phyloP scores from a whole-genome alignment of 2,329 filamentous ascomycete genomes.

The Metarhizium sp. region DNA sequence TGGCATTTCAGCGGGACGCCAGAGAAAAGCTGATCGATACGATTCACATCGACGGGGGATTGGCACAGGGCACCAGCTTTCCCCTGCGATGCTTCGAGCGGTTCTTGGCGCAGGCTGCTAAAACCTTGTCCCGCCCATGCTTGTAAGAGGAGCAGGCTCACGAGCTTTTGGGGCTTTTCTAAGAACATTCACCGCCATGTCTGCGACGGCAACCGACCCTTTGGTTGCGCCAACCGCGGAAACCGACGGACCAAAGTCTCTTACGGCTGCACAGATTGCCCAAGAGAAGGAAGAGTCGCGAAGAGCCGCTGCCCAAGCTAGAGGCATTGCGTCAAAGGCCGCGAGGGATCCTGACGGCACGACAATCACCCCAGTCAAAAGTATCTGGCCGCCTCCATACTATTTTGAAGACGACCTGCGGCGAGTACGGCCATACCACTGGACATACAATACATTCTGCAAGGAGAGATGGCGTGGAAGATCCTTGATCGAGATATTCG shows the following conservation, averaged over 20 bases:
- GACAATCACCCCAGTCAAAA: background rate
- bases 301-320: background rate
- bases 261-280: conserved; percentile 1
- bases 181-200: conserved; percentile 9
- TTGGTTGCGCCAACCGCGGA: conserved; percentile 6
- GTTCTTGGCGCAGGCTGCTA: background rate
- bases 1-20: too few relatives aligned
- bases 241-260: conserved; percentile 1
- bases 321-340: background rate
- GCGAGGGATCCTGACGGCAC: background rate
- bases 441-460: conserved; percentile 88
- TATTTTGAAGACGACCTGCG: conserved; percentile 75
- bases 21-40: too few relatives aligned
- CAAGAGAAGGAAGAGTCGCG: background rate
- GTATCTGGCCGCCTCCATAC: conserved; percentile 56
- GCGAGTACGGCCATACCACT: conserved; percentile 79
- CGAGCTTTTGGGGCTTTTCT: conserved; percentile 8
- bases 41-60: background rate
- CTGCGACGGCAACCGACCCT: conserved; percentile 1
- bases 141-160: conserved; percentile 6
- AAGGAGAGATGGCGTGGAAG: conserved; percentile 88
- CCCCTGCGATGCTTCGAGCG: background rate
- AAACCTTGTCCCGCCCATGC: conserved; percentile 7
- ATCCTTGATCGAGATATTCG: conserved; percentile 76
- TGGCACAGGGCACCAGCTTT: background rate